Evolutionary conservation across 164 flowering plant genomes (phyloP).

Genomic region (Taxillus chinensis): DNA sequence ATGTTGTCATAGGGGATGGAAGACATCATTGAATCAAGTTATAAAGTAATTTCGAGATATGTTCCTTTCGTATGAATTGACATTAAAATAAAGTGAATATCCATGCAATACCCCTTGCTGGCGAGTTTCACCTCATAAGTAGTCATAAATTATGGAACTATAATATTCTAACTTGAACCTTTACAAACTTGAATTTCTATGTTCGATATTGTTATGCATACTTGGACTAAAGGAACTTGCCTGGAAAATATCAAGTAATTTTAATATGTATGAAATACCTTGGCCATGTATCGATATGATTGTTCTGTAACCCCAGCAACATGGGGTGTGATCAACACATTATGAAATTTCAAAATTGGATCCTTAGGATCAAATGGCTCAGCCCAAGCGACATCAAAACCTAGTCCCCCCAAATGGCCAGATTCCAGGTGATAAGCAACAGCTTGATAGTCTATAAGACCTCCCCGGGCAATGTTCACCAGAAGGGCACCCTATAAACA

Average conservation of each 20-base stretch:
- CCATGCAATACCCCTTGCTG: too few relatives aligned
- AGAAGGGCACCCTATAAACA: conserved; percentile 56
- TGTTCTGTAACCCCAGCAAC: conserved; percentile 82
- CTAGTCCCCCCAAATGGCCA: conserved; percentile 88
- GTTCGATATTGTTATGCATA: too few relatives aligned
- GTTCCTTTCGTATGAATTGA: too few relatives aligned
- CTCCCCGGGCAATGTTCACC: conserved; percentile 87
- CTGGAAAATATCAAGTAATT: background rate
- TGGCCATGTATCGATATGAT: conserved; percentile 74
- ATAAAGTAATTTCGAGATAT: too few relatives aligned
- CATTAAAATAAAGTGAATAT: too few relatives aligned
- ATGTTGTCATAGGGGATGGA: too few relatives aligned
- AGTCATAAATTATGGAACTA: too few relatives aligned
- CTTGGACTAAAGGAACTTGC: too few relatives aligned
- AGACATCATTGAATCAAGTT: too few relatives aligned
- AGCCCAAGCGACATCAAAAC: conserved; percentile 90
- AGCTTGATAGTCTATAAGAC: conserved; percentile 67
- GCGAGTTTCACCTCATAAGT: too few relatives aligned
- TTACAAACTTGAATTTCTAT: too few relatives aligned
- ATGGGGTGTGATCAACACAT: conserved; percentile 84
- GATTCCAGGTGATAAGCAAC: conserved; percentile 43
- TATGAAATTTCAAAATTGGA: conserved; percentile 54
- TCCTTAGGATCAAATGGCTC: conserved; percentile 92
- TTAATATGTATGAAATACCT: conserved; percentile 35
- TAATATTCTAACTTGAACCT: too few relatives aligned